A percentile compares a stretch with the other conserved stretches of the same genome.
Conservation (phyloP, 2,329 filamentous ascomycete genomes). For the Didymella keratinophila region DNA sequence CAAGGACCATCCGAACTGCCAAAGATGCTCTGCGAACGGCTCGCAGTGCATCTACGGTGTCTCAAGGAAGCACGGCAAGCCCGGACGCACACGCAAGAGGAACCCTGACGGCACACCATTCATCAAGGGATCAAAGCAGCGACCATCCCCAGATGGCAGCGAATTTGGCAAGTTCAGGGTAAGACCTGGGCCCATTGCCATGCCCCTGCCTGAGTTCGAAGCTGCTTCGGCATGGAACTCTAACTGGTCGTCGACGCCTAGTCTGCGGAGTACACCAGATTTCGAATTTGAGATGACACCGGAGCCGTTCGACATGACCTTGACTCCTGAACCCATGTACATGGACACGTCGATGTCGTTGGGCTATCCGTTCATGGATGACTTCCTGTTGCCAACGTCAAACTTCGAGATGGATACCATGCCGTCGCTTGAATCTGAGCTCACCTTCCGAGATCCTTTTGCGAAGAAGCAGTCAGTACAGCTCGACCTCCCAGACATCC, state of each 20-base stretch:
- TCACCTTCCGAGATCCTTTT: slow-evolving; percentile 41
- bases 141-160: slow-evolving; percentile 40
- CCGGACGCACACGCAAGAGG: slow-evolving; percentile 43
- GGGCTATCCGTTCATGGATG: slow-evolving; percentile 36
- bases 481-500: slow-evolving; percentile 36
- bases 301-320: slow-evolving; percentile 34
- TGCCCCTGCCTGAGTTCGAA: slow-evolving; percentile 30
- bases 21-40: slow-evolving; percentile 41
- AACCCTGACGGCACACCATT: slow-evolving; percentile 45
- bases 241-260: slow-evolving; percentile 39
- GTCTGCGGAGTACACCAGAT: slow-evolving; percentile 36
- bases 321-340: slow-evolving; percentile 38
- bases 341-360: slow-evolving; percentile 24
- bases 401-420: slow-evolving; percentile 28
- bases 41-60: slow-evolving; percentile 45
- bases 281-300: slow-evolving; percentile 43
- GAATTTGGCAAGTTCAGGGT: slow-evolving; percentile 42
- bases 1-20: slow-evolving; percentile 46
- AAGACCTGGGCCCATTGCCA: slow-evolving; percentile 32
- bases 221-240: slow-evolving; percentile 31
- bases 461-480: slow-evolving; percentile 36
- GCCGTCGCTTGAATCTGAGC: slow-evolving; percentile 32
- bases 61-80: slow-evolving; percentile 48
- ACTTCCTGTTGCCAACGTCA: slow-evolving; percentile 27
- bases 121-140: slow-evolving; percentile 40